phyloP scores from a whole-genome alignment of 257 asterid species.

The Catharanthus roseus region DNA sequence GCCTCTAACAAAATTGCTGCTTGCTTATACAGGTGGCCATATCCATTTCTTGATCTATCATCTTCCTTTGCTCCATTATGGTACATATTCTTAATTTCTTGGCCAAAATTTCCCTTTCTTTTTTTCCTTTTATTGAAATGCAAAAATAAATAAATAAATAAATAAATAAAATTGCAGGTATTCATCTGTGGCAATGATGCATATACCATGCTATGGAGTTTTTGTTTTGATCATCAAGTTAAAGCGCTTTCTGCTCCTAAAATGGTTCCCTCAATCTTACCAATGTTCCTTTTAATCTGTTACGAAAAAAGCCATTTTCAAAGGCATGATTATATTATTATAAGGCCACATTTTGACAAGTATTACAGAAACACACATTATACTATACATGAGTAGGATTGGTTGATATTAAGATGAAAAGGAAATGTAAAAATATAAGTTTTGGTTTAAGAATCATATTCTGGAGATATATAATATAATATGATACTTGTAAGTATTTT shows the following conservation, averaged over 20 bases:
- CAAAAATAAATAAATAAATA: too few species aligned
- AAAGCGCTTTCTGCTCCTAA: constrained; percentile 57
- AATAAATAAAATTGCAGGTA: constrained; percentile 48
- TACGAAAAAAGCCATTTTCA: neutral
- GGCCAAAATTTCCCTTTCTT: neutral
- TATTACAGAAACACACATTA: neutral
- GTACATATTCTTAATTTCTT: constrained; percentile 26
- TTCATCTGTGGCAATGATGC: constrained; percentile 81
- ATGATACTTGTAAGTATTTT: neutral
- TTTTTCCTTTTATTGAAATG: neutral
- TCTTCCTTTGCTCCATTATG: constrained; percentile 84
- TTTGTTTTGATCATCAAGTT: constrained; percentile 62
- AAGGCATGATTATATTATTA: neutral
- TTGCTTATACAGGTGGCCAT: constrained; percentile 83
- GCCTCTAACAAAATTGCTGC: constrained; percentile 2
- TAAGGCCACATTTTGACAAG: constrained; percentile 3
- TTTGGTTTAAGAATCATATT: too few species aligned
- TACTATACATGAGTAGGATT: neutral
- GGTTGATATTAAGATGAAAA: neutral
- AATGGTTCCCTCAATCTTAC: constrained; percentile 74
- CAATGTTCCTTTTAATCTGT: constrained; percentile 27
- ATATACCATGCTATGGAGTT: constrained; percentile 78
- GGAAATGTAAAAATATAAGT: neutral
- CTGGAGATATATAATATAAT: too few species aligned
- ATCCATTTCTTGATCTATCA: constrained; percentile 87